Evolutionary conservation across 2,329 filamentous ascomycete genomes (phyloP), one percentile per base, ranked within the genome.

Genomic region (Nothophaeocryptopus gaeumannii): DNA sequence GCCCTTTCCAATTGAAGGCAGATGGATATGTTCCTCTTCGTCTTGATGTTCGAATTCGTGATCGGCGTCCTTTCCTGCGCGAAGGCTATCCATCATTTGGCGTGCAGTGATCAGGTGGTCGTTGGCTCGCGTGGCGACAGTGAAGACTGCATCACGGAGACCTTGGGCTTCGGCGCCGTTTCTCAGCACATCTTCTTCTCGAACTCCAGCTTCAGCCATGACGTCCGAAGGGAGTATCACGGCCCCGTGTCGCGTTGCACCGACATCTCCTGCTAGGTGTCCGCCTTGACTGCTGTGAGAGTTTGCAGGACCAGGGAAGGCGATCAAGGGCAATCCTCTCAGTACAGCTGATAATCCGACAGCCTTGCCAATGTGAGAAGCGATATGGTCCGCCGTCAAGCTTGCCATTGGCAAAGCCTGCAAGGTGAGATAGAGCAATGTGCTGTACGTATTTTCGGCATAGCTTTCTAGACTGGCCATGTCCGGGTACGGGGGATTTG

Each of bases 71-170:
- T 86, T 73, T 1, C 90, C 89, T 3, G 82, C 83, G 46, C 82
- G 82, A 14, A 96, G 73, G 62, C 88, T 89, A 63, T 83, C 85
- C 53, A 97, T 70, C 90, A 99, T 96, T 67, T 96, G 89, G 51
- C 90, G 78, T 2, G 88, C 92, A 0, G 92, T 97, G 59, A 96
- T 95, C 31, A 99, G 76, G 70, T 99, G 93, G 67, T 99, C 93
- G 64, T 95, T 95, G 5, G 93, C 93, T 33, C 92, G 82, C 0
- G 93, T 99, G 0, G 93, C 93, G 11, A 99, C 89, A 3, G 83
- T 80, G 70, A 97, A 99, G 1, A 97, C 83, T 3, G 91, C 92
- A 69, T 99, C 92, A 53, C 87, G 84, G 13, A 97, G 76, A 0
- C 91, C 91, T 0, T 82, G 77, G 0, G 92, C 92, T n/a, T 81